Percentiles rank a stretch among this genome's conserved stretches.
Conservation (phyloP, 1,284 basidiomycete genomes). For the Melampsora larici-populina region DNA sequence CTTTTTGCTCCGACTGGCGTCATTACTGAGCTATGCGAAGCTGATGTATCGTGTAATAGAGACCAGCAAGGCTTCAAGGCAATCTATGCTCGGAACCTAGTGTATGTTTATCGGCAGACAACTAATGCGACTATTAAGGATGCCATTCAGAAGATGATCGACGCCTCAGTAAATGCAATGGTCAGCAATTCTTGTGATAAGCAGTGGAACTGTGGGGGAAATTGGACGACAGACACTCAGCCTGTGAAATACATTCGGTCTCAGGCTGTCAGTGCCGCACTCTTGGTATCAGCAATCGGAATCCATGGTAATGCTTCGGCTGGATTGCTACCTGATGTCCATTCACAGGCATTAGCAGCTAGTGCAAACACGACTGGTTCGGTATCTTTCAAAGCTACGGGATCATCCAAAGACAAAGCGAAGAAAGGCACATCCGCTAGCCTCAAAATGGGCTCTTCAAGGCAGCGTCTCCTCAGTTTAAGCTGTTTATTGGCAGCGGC, state of each 20-base stretch:
- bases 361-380: no score
- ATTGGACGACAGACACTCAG: conserved; percentile 1
- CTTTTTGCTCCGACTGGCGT: neutral
- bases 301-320: neutral
- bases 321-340: conserved; percentile 3
- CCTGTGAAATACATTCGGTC: neutral
- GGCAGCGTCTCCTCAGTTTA: no score
- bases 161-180: neutral
- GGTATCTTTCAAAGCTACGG: no score
- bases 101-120: neutral
- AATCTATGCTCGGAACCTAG: neutral
- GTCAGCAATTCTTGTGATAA: conserved; percentile 5
- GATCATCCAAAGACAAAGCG: no score
- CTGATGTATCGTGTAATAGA: neutral
- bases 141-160: neutral
- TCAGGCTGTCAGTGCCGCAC: neutral
- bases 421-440: no score
- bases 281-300: neutral
- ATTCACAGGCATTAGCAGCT: no score
- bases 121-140: neutral
- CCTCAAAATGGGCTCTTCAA: no score
- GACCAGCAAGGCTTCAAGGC: conserved; percentile 12
- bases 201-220: neutral
- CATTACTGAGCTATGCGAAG: neutral
- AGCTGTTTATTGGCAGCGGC: no score